Evolutionary conservation across 352 stramenopile genomes (phyloP).

Genomic region (Pythium guiyangense): DNA sequence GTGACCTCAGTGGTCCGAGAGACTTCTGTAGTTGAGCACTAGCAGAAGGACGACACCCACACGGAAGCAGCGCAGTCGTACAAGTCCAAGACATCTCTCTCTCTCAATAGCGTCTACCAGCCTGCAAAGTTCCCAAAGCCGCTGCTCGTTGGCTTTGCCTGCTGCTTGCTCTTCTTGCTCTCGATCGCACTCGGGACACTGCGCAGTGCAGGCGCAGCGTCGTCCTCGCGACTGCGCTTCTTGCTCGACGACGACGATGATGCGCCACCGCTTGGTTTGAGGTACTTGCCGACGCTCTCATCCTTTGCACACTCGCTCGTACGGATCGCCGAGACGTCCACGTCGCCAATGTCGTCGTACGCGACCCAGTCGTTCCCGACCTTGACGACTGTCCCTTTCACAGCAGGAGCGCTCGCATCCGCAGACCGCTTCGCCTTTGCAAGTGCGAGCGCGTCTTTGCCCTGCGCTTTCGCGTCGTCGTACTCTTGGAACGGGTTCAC

Average conservation of each 20-base stretch:
- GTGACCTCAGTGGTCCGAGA: no score
- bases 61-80: neutral
- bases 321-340: slow-evolving; percentile 44
- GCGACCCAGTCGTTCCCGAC: slow-evolving; percentile 75
- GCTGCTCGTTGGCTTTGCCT: slow-evolving; percentile 19
- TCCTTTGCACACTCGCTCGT: slow-evolving; percentile 35
- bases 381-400: slow-evolving; percentile 77
- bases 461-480: slow-evolving; percentile 50
- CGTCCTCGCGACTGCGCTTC: slow-evolving; percentile 22
- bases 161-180: slow-evolving; percentile 71
- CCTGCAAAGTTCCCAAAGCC: slow-evolving; percentile 79
- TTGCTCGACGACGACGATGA: slow-evolving; percentile 9
- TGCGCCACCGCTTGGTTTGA: slow-evolving; percentile 21
- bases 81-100: neutral
- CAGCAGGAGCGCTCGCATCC: slow-evolving; percentile 31
- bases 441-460: slow-evolving; percentile 49
- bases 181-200: slow-evolving; percentile 49
- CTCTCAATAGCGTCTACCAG: slow-evolving; percentile 32
- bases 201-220: neutral
- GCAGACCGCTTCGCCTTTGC: slow-evolving; percentile 45
- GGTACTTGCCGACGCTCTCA: slow-evolving; percentile 67
- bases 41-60: neutral
- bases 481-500: slow-evolving; percentile 89
- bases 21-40: neutral
- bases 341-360: slow-evolving; percentile 63